These are phyloP conservation scores for Kwoniella sp. DNA, from an alignment of 768 basidiomycete genomes.

Conservation along the genomic window DNA sequence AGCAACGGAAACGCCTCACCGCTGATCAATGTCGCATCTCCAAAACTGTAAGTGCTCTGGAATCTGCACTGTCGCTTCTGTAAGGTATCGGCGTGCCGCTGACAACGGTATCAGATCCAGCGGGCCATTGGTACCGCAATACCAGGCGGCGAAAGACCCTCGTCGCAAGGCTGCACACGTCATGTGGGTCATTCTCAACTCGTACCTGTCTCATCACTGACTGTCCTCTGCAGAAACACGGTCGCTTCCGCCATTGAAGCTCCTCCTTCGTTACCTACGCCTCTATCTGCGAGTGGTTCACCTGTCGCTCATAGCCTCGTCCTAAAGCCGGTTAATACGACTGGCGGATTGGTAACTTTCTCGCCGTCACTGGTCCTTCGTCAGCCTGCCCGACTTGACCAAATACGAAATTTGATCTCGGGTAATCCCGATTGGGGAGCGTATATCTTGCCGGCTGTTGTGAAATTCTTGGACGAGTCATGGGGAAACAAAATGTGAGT, in stretches of 20 bases:
- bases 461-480: slow-evolving; percentile 30
- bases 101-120: not conserved
- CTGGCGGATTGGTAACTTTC: slow-evolving; percentile 45
- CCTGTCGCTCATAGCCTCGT: not conserved
- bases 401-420: slow-evolving; percentile 31
- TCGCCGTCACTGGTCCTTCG: slow-evolving; percentile 39
- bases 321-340: slow-evolving; percentile 6
- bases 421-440: slow-evolving; percentile 30
- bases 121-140: not conserved
- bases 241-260: not conserved
- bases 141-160: slow-evolving; percentile 3
- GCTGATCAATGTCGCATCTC: not conserved
- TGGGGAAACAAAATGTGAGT: slow-evolving; percentile 27
- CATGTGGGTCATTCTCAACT: not conserved
- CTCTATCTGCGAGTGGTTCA: not conserved
- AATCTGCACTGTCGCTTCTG: too few relatives aligned
- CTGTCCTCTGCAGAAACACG: not conserved
- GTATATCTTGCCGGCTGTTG: slow-evolving; percentile 34
- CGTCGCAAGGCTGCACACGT: not conserved
- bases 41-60: not conserved
- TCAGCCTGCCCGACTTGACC: slow-evolving; percentile 27
- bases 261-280: not conserved
- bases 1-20: not conserved
- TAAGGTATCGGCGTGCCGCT: not conserved
- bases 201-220: not conserved